Evolutionary conservation across 1,284 basidiomycete species (phyloP), one percentile per base, ranked within the genome.

Genomic region (Phellopilus nigrolimitatus): DNA sequence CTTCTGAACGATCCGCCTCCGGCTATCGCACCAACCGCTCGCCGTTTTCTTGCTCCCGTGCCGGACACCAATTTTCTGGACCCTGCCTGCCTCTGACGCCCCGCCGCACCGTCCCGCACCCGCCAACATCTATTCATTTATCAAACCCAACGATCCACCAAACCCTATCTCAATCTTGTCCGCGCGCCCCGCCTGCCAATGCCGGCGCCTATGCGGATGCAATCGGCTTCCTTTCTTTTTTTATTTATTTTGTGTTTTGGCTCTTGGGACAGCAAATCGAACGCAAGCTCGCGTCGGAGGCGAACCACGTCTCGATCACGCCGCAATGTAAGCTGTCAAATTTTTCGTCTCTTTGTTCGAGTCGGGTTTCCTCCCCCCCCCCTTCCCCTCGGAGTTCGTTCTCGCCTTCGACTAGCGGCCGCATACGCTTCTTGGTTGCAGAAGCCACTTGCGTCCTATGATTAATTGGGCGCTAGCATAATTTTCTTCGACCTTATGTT

Each of bases 251-350:
- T 37, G 17, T 30, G 24, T 28, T n/a, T n/a, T n/a, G n/a, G n/a
- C n/a, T n/a, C n/a, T n/a, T n/a, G n/a, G 12, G n/a, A 12, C 57
- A 91, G 88, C 84, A 88, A 82, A 88, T 90, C 56, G 88, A 91
- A 66, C 77, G 86, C 49, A 88, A 87, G 63, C 70, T 91, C 2
- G 78, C 81, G 3, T 82, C 83, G 8, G 78, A 81, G 3, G 72
- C 80, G 7, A 70, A 70, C 49, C 80, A 84, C 58, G 68, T 74
- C 1, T 82, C 85, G 61, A 68, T 72, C 47, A 86, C 84, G 1
- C 88, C 88, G n/a, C 88, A 91, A 68, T 78, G 88, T 86, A 59
- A 41, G 67, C n/a, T n/a, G n/a, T n/a, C n/a, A n/a, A n/a, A n/a
- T n/a, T n/a, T 58, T 31, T 28, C 34, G 38, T 46, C 40, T 34